phyloP scores from a whole-genome alignment of 495 filamentous ascomycete species.

The Hyaloscypha hepaticicola region DNA sequence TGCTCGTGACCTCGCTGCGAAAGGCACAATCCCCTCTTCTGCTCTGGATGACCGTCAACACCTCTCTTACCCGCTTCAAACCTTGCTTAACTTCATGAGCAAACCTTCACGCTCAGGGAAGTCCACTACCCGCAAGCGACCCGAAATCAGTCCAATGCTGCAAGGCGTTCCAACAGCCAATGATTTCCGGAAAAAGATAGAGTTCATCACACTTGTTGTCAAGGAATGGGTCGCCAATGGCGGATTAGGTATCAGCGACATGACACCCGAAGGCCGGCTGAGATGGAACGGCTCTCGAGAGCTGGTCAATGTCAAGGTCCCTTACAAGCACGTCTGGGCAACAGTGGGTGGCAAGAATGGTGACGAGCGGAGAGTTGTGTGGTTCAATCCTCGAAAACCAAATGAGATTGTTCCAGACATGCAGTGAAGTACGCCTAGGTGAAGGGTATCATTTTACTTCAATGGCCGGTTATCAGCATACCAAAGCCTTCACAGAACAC shows the following conservation, averaged over 20 bases:
- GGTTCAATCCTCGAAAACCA: conserved; percentile 51
- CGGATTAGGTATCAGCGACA: conserved; percentile 61
- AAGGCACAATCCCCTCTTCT: conserved; percentile 63
- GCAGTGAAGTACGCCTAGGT: conserved; percentile 27
- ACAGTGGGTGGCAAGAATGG: conserved; percentile 76
- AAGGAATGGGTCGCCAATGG: conserved; percentile 71
- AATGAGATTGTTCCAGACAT: conserved; percentile 48
- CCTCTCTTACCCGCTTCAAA: conserved; percentile 60
- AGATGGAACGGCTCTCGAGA: conserved; percentile 70
- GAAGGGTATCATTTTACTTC: background rate
- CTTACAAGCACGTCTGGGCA: conserved; percentile 77
- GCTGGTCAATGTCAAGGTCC: conserved; percentile 54
- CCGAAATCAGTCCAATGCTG: conserved; percentile 56
- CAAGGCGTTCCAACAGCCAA: conserved; percentile 70
- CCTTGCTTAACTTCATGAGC: conserved; percentile 52
- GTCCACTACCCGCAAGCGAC: conserved; percentile 40
- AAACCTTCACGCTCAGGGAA: conserved; percentile 44
- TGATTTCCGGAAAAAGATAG: conserved; percentile 74
- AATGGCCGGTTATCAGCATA: background rate
- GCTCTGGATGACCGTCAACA: conserved; percentile 61
- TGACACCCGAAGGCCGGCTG: conserved; percentile 49
- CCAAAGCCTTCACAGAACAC: background rate
- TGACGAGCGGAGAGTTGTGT: conserved; percentile 55
- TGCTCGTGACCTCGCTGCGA: conserved; percentile 57
- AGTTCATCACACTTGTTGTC: conserved; percentile 68